Evolutionary conservation across 106 monocot species (phyloP).

Genomic region (Narthecium ossifragum): DNA sequence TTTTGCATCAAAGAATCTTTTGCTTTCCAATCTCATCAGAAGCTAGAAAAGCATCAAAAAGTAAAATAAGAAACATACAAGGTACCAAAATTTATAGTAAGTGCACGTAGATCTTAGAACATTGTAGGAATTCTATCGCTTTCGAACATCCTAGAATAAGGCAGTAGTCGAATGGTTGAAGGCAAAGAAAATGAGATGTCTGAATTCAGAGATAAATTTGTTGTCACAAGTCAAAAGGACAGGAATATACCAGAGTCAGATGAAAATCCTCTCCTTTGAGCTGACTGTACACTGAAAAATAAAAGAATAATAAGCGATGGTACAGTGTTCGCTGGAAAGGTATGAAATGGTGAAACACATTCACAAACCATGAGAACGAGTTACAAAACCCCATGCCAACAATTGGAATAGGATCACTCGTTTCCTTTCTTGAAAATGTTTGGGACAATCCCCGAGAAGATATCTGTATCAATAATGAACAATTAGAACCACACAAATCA

Average conservation of each 20-base stretch:
- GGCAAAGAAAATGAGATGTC: not conserved
- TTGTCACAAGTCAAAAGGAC: not conserved
- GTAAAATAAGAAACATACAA: not conserved
- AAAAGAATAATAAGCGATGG: slow-evolving; percentile 7
- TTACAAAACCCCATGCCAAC: slow-evolving; percentile 6
- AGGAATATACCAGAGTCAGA: slow-evolving; percentile 28
- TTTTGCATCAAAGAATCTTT: too few species aligned
- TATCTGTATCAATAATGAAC: slow-evolving; percentile 11
- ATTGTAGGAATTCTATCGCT: not conserved
- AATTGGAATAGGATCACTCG: slow-evolving; percentile 2
- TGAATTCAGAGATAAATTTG: not conserved
- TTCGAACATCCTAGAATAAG: not conserved
- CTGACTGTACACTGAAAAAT: slow-evolving; percentile 22
- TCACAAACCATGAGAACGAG: slow-evolving; percentile 27
- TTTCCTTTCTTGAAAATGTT: not conserved
- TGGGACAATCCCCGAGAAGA: slow-evolving; percentile 4
- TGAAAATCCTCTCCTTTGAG: slow-evolving; percentile 29
- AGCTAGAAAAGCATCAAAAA: too few species aligned
- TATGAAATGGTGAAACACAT: not conserved
- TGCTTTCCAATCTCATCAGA: too few species aligned
- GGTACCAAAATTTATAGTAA: not conserved
- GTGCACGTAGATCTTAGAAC: not conserved
- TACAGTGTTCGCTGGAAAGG: not conserved
- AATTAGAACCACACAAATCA: too few species aligned
- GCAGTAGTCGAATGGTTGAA: not conserved